Evolutionary conservation across 1,284 basidiomycete species (phyloP), one percentile per base, ranked within the genome.

Genomic region (Sutorius eximius): DNA sequence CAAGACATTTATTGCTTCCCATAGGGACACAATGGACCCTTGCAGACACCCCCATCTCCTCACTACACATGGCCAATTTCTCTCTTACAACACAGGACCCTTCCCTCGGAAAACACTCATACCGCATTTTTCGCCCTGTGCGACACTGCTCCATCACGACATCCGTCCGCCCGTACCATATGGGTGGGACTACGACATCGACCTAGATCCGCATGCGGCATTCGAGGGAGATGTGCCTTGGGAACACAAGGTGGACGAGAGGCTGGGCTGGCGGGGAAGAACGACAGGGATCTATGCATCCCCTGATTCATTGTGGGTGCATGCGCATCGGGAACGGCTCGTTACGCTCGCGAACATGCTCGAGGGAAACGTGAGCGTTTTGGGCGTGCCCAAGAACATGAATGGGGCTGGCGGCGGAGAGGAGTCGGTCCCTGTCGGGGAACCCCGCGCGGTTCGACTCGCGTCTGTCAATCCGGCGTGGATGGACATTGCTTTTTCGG

Each of bases 191-290:
- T 67, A 71, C 32, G 73, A 78, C 22, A 5, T 5, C 13, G 56
- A 64, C 5, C 3, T 24, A 3, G 45, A 52, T 30, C 33, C 9
- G 1, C 41, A 47, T 20, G 54, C 72, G 41, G 71, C 75, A n/a
- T 60, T 49, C 16, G 67, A 73, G 0, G 72, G 71, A 0, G 82
- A 87, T 63, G 75, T 80, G 0, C 68, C 66, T 0, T 89, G 83
- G 81, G 79, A 80, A 29, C 72, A 77, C 20, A 87, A 82, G 69
- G 59, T 70, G 7, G 79, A 86, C 53, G 78, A 83, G 38, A 65
- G 80, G 32, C 62, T 89, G 30, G 67, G 80, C 22, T 89, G 87
- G 87, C 75, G 87, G 18, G 87, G 87, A 3, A 80, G 77, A 46
- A 85, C 81, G 48, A 88, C 87, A 0, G 87, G 86, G 1, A 86